Conservation (phyloP, 208 protist species). For the Sergeia podlipaevii region DNA sequence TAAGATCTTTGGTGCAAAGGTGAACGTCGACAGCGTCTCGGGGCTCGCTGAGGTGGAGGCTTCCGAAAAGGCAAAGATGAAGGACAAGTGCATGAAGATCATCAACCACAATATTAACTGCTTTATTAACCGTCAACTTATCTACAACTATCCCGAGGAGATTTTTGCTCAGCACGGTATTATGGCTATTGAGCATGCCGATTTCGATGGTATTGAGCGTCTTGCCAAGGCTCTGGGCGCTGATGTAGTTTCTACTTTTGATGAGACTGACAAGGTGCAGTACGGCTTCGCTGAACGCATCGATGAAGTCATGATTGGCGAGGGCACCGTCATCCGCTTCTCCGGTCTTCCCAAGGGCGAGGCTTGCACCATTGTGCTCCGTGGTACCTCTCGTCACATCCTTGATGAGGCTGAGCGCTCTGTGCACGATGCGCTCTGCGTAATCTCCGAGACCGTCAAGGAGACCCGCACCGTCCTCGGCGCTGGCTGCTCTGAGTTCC, state of each 20-base stretch:
- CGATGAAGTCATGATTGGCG: constrained; percentile 98
- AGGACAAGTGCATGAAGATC: constrained; percentile 97
- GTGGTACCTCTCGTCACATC: constrained; percentile 98
- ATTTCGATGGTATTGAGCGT: constrained; percentile 98
- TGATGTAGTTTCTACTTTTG: constrained; percentile 99
- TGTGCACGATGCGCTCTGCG: constrained; percentile 99
- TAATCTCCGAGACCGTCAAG: constrained; percentile 96
- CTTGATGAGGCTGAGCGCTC: constrained; percentile 99
- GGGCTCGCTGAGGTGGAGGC: constrained; percentile 98
- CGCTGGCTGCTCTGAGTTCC: constrained; percentile 98
- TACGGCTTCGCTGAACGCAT: constrained; percentile 96
- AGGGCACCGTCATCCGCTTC: constrained; percentile 98
- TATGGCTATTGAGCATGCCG: constrained; percentile 99
- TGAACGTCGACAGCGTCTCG: constrained; percentile 93
- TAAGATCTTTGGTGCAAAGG: constrained; percentile 97
- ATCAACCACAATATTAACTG: constrained; percentile 96
- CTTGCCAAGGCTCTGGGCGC: constrained; percentile 95
- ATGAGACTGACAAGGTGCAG: constrained; percentile 94
- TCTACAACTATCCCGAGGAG: constrained; percentile 99
- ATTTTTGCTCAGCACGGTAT: constrained; percentile 96
- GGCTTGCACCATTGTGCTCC: constrained; percentile 99
- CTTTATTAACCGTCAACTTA: constrained; percentile 99
- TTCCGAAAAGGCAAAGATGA: constrained; percentile 97
- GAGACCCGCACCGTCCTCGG: constrained; percentile 96
- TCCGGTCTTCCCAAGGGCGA: constrained; percentile 92